Base-by-base conservation (phyloP, 805 yeast species). In the Starmerella asiatica region DNA sequence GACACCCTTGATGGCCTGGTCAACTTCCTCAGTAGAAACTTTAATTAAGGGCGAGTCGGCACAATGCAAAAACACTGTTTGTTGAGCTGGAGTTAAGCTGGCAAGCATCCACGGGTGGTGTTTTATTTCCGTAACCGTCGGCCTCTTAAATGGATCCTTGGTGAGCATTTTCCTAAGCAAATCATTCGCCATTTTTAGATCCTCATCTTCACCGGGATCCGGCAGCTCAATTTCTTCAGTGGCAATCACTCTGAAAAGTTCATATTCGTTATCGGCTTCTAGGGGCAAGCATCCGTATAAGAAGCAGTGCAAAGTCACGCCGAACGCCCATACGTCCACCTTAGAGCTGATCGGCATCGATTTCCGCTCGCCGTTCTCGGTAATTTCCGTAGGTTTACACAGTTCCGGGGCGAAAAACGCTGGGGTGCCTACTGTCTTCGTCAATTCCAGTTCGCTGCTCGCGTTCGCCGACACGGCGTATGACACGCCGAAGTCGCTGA, bases 261-360 rank as follows among this genome's bases (percentile, higher is more conserved):
- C 93, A 61, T 71, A 88, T 53, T 85, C 94, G 24, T 82, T 75
- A 35, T 76, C 85, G 1, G 86, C 94, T 54, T 77, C 74, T 57
- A 88, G 91, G 2, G 98, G 98, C 32, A 91, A 71, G 46, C 70
- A 68, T 9, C 98, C 98, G 61, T 82, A 88, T 12, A 88, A 56
- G 29, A 91, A 62, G 56, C 96, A 86, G 58, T 76, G 91, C 15
- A 91, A 62, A 0, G 97, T 86, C 5, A 88, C 85, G 9, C 98
- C 98, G 17, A 85, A 60, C 0, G 98, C 94, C 98, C 98, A 91
- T n/a, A 88, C 79, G 61, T 91, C 98, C 40, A 91, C 81, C 58
- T 81, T 84, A 55, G 76, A 68, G 38, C 82, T 78, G 31, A 88
- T 79, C 39, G 67, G 72, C 4, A 76, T 71, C 36, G 51, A 18